Evolutionary conservation across 2,329 filamentous ascomycete species (phyloP), one percentile per base, ranked within the genome.

Genomic region (Ramichloridium luteum): DNA sequence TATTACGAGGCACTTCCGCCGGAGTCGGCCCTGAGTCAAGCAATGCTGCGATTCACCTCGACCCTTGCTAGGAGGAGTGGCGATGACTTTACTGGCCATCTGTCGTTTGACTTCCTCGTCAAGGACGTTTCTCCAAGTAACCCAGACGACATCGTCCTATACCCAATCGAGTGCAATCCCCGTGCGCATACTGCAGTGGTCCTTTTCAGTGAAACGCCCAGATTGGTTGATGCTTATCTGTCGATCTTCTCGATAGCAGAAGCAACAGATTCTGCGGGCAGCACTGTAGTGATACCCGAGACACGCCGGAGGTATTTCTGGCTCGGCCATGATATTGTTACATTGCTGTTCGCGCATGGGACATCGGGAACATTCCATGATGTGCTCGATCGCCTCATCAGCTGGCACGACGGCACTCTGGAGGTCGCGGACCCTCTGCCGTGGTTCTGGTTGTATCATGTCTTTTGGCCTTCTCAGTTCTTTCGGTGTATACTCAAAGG

Each of bases 131-230:
- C 48, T 18, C 31, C 40, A 6, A 39, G 30, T 5, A 41, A 52
- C 23, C 38, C 45, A 4, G 40, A 39, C 4, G 33, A 46, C 10
- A 43, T 54, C 41, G 45, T 59, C 9, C 50, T 81, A 2, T 77
- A 72, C 40, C 74, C 76, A 0, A 81, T 82, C 35, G 77, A 81
- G 48, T 81, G 77, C 47, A 82, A 81, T 34, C 77, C 77, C 0
- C 61, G 77, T 10, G 72, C 71, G 0, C 77, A 82, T 44, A 82
- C 77, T 0, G 77, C 77, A 0, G 68, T 77, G 0, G 62, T 72
- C 1, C 55, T 81, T 1, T 78, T 82, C 48, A 56, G 57, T 20
- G 49, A 54, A 3, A 57, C 57, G 3, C 46, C 51, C 1, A 57
- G 63, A 14, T 55, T 75, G 45, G 47, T 48, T 13, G 55, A 61